Conservation (phyloP, 176 grass and related monocot species). For the Stipa capillata region DNA sequence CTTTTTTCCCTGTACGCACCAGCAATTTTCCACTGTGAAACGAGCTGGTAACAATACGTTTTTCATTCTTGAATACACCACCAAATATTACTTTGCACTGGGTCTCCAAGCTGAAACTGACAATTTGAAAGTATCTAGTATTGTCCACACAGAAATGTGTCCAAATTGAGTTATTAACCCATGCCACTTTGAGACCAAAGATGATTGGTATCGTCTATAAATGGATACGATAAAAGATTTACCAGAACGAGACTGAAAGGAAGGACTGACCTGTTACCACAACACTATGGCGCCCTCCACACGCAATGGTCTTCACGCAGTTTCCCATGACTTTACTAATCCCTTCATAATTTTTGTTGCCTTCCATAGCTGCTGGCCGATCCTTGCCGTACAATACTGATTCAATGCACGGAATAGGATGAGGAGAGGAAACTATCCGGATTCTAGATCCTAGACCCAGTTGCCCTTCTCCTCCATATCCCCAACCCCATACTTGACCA, state of each 20-base stretch:
- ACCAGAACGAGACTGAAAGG: not conserved
- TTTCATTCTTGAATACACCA: not conserved
- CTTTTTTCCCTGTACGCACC: not conserved
- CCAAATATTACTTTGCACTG: not conserved
- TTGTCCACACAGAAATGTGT: not conserved
- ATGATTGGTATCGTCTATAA: not conserved
- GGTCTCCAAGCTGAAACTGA: not conserved
- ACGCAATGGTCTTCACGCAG: conserved; percentile 85
- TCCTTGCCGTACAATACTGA: conserved; percentile 63
- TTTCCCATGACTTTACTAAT: conserved; percentile 54
- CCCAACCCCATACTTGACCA: conserved; percentile 99
- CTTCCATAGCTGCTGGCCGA: conserved; percentile 33
- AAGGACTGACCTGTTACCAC: conserved; percentile 76
- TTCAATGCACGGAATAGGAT: conserved; percentile 89
- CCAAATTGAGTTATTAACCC: not conserved
- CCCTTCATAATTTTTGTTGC: conserved; percentile 59
- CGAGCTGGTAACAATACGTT: not conserved
- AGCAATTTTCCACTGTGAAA: not conserved
- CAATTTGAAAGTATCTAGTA: not conserved
- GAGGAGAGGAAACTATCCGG: conserved; percentile 80
- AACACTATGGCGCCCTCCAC: conserved; percentile 94
- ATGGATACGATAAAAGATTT: not conserved
- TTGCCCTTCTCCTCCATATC: conserved; percentile 98
- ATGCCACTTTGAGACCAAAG: not conserved
- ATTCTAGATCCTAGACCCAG: conserved; percentile 93